Evolutionary conservation across 805 yeast genomes (phyloP).

Genomic region (Nakazawaea wickerhamii): DNA sequence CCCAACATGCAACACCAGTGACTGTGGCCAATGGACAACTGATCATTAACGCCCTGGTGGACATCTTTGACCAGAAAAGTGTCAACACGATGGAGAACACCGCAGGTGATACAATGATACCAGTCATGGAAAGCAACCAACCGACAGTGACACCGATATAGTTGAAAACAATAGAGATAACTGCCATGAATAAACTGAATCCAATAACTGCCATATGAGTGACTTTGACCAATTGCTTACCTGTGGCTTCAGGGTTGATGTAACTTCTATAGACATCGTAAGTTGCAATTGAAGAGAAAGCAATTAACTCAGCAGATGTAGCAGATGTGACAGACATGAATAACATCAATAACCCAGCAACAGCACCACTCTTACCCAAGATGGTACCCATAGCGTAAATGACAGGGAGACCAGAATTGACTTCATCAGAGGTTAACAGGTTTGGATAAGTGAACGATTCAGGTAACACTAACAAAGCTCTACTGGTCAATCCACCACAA

Average conservation of each 20-base stretch:
- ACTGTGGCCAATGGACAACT: slow-evolving; percentile 49
- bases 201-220: slow-evolving; percentile 29
- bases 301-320: slow-evolving; percentile 36
- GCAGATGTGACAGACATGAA: slow-evolving; percentile 42
- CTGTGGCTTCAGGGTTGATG: slow-evolving; percentile 34
- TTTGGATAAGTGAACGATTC: slow-evolving; percentile 37
- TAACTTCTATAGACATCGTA: slow-evolving; percentile 37
- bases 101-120: slow-evolving; percentile 34
- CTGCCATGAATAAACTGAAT: slow-evolving; percentile 40
- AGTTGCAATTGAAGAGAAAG: slow-evolving; percentile 33
- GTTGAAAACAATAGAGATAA: slow-evolving; percentile 33
- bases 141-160: slow-evolving; percentile 36
- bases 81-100: slow-evolving; percentile 29
- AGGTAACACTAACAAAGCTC: slow-evolving; percentile 28
- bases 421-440: slow-evolving; percentile 30
- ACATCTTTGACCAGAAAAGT: slow-evolving; percentile 30
- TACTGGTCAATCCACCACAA: slow-evolving; percentile 32
- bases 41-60: slow-evolving; percentile 21
- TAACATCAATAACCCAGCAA: slow-evolving; percentile 33
- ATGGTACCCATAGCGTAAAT: slow-evolving; percentile 28
- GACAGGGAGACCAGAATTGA: slow-evolving; percentile 33
- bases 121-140: slow-evolving; percentile 35
- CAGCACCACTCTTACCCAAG: slow-evolving; percentile 37
- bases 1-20: slow-evolving; percentile 45
- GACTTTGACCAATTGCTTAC: slow-evolving; percentile 29